Conservation (phyloP, 495 filamentous ascomycete species). For the Articulospora tetracladia region DNA sequence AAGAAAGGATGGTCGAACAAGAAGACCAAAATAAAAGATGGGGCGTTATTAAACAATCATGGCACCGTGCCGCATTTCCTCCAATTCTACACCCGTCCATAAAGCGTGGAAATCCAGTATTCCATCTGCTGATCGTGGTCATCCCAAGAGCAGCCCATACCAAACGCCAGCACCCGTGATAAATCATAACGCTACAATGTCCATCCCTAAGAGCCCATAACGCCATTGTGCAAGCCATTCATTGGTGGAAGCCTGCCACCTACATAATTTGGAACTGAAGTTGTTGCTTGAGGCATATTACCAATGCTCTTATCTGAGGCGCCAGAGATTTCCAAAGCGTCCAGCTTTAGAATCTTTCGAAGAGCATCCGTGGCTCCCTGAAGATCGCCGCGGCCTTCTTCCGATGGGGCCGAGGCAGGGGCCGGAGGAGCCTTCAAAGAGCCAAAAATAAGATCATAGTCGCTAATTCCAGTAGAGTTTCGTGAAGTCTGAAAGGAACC, state of each 20-base stretch:
- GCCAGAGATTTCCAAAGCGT: constrained; percentile 18
- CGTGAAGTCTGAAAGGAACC: neutral
- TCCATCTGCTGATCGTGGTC: neutral
- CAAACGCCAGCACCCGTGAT: constrained; percentile 17
- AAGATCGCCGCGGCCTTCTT: constrained; percentile 30
- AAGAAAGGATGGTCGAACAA: neutral
- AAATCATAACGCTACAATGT: constrained; percentile 8
- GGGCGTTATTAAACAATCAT: neutral
- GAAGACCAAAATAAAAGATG: constrained; percentile 1
- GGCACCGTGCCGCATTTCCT: neutral
- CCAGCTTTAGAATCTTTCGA: constrained; percentile 45
- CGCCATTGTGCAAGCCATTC: constrained; percentile 23
- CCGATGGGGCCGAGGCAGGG: constrained; percentile 4
- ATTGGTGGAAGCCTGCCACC: constrained; percentile 21
- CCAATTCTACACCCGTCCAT: neutral
- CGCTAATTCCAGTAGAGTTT: neutral
- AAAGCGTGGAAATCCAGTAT: neutral
- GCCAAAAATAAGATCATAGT: neutral
- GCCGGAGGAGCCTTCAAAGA: neutral
- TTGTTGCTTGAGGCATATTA: constrained; percentile 11
- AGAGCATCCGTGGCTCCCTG: constrained; percentile 45
- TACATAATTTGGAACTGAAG: constrained; percentile 21
- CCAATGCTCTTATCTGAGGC: constrained; percentile 1
- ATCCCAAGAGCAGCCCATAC: constrained; percentile 2
- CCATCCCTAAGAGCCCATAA: constrained; percentile 21